Percentiles rank a stretch among this genome's conserved stretches.
phyloP scores from a whole-genome alignment of 345 rosid genomes.

The Microthlaspi erraticum region DNA sequence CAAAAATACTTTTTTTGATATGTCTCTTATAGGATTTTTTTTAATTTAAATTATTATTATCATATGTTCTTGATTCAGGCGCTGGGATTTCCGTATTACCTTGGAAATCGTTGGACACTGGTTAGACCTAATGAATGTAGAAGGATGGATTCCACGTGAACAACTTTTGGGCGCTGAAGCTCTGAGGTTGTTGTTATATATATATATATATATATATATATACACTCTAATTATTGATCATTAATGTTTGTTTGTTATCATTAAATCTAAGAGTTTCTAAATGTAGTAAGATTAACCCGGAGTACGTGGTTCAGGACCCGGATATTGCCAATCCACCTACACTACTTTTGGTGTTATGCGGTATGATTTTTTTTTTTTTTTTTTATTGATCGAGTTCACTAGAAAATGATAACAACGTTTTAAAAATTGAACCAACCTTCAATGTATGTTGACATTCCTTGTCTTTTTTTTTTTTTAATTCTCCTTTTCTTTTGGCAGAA shows the following conservation, averaged over 20 bases:
- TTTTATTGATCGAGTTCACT: too few relatives aligned
- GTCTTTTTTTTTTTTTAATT: not conserved
- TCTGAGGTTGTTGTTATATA: slow-evolving; percentile 54
- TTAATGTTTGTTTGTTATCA: slow-evolving; percentile 9
- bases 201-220: too few relatives aligned
- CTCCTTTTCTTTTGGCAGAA: slow-evolving; percentile 52
- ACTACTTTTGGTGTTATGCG: slow-evolving; percentile 76
- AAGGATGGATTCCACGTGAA: slow-evolving; percentile 98
- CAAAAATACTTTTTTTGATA: not conserved
- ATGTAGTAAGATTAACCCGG: slow-evolving; percentile 77
- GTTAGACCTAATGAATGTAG: slow-evolving; percentile 94
- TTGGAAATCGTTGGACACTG: slow-evolving; percentile 94
- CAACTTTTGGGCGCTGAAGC: slow-evolving; percentile 89
- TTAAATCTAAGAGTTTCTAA: not conserved
- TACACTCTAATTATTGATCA: slow-evolving; percentile 25
- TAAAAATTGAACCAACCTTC: too few relatives aligned
- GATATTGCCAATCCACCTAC: slow-evolving; percentile 95
- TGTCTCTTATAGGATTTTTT: not conserved
- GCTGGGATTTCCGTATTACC: slow-evolving; percentile 81
- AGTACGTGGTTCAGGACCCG: slow-evolving; percentile 79
- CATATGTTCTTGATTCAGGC: slow-evolving; percentile 60
- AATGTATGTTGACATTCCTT: too few relatives aligned
- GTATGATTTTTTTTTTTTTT: slow-evolving; percentile 35
- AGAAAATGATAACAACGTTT: too few relatives aligned
- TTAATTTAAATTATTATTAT: too few relatives aligned